Conservation (phyloP, 371 early-diverging fungal species). For the Circinella umbellata region DNA sequence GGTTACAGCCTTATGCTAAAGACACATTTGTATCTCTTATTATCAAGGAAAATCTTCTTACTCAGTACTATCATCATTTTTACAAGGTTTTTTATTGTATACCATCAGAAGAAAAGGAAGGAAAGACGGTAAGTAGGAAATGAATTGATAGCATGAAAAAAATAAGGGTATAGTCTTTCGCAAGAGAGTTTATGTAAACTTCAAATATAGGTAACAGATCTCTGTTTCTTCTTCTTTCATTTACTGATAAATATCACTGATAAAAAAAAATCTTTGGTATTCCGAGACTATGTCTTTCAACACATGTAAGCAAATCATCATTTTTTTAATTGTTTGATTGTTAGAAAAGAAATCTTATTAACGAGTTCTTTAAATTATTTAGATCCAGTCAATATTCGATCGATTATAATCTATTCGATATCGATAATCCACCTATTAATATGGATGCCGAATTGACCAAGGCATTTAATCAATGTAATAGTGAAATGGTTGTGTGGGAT, state of each 20-base stretch:
- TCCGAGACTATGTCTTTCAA: conserved; percentile 14
- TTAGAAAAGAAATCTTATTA: too few species aligned
- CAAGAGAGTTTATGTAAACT: too few species aligned
- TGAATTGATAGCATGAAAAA: too few species aligned
- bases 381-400: not conserved
- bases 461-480: conserved; percentile 10
- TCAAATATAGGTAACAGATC: not conserved
- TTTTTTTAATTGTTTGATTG: not conserved
- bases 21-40: conserved; percentile 21
- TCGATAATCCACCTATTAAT: not conserved
- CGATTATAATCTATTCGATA: conserved; percentile 10
- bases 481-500: not conserved
- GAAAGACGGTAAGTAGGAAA: not conserved
- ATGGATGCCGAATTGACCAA: conserved; percentile 11
- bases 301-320: not conserved
- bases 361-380: not conserved
- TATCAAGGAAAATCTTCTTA: conserved; percentile 15
- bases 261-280: not conserved
- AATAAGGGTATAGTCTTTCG: too few species aligned
- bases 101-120: not conserved
- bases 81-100: conserved; percentile 8
- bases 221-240: conserved; percentile 2
- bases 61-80: conserved; percentile 12
- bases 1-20: conserved; percentile 13
- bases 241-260: not conserved